Percentiles rank a stretch among this genome's conserved stretches.
Evolutionary conservation across 2,329 filamentous ascomycete species (phyloP).

Genomic region (Akanthomyces lecanii): DNA sequence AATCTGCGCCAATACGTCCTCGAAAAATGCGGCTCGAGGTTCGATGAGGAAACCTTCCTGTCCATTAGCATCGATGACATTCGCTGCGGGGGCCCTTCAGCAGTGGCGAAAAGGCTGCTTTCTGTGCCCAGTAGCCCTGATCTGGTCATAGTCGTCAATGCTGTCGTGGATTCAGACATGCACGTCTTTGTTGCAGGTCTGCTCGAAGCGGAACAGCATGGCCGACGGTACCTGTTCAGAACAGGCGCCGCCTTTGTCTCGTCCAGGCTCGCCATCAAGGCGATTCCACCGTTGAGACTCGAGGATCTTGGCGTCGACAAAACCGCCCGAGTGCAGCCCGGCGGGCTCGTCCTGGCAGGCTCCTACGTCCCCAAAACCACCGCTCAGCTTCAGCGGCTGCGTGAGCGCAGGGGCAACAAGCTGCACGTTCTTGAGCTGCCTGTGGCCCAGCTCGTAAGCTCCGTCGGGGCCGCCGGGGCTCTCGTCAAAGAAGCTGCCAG

Average conservation of each 20-base stretch:
- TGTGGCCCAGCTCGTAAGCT: conserved; percentile 17
- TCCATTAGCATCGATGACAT: conserved; percentile 30
- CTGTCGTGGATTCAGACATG: conserved; percentile 50
- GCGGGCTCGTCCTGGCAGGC: conserved; percentile 49
- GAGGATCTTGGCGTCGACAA: conserved; percentile 34
- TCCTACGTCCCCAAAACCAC: conserved; percentile 55
- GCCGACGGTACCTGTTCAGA: conserved; percentile 34
- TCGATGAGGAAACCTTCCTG: conserved; percentile 24
- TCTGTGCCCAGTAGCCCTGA: conserved; percentile 31
- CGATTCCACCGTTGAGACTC: conserved; percentile 45
- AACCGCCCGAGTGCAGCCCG: conserved; percentile 24
- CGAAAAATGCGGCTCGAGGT: conserved; percentile 43
- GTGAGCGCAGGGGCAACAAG: conserved; percentile 19
- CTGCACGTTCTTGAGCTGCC: conserved; percentile 21
- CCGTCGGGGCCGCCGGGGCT: conserved; percentile 8
- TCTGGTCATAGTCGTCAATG: conserved; percentile 49
- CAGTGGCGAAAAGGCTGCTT: conserved; percentile 25
- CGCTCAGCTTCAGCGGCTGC: conserved; percentile 28
- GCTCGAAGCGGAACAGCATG: conserved; percentile 31
- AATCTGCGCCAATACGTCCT: conserved; percentile 44
- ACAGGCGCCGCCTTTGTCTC: conserved; percentile 39
- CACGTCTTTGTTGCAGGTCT: conserved; percentile 50
- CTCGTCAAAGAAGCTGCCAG: conserved; percentile 16
- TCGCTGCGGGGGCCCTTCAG: conserved; percentile 26
- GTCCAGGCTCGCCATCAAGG: conserved; percentile 46